Evolutionary conservation across 495 filamentous ascomycete species (phyloP), one percentile per base, ranked within the genome.

Genomic region (Jackrogersella minutella): DNA sequence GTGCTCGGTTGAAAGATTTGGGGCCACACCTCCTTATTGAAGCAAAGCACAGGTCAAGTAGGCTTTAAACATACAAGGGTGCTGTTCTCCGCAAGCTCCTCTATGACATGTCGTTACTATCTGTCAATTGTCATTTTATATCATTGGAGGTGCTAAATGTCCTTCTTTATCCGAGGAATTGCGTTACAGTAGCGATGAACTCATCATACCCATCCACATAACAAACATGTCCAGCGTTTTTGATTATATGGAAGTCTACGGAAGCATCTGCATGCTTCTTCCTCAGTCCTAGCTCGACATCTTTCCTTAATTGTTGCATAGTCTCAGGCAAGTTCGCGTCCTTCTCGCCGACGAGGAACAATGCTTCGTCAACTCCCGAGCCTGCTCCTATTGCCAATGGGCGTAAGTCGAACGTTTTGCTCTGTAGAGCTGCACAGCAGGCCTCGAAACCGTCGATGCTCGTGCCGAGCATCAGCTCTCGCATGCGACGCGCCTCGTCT

Each of bases 361-460:
- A 33, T 2, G 62, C 74, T n/a, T 58, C 40, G 10, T 74, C 62
- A 13, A 74, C 66, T 13, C 62, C 41, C 17, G 37, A 14, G 5
- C 70, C 72, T 2, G 74, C 51, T 36, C 33, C 46, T 10, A 57
- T 10, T 2, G 56, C 53, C 14, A 71, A 31, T 6, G 56, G 68
- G 7, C 66, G 51, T 3, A 78, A 39, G 37, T 77, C 71, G 36
- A 77, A 78, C 7, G 50, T 73, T 5, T 54, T 7, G 19, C 62
- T 69, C 0, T 46, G 54, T 19, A 78, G 61, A 9, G 76, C 75
- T 13, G 70, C 65, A 26, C 71, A 71, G 39, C 75, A 78, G 1
- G 74, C 68, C 60, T 74, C 71, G 36, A 75, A 74, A 19, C 75
- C 75, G 37, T 74, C 72, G 33, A 76, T 41, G 36, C 54, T 74